Percentiles rank a stretch among this genome's conserved stretches.
Conservation (phyloP, 2,329 filamentous ascomycete genomes). For the Xylariaceae sp. region DNA sequence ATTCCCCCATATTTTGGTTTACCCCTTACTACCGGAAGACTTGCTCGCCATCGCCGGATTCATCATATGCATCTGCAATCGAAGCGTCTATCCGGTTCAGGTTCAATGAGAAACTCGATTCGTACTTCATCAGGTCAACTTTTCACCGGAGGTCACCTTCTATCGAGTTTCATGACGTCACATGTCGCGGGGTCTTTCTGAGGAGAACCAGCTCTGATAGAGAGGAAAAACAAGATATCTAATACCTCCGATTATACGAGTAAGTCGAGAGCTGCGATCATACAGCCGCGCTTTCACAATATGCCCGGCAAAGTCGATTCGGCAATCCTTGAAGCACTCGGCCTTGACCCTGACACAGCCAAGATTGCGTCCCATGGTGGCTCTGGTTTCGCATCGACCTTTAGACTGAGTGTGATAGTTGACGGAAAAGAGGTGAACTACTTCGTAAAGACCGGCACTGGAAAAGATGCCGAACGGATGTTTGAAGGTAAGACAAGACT, state of each 20-base stretch:
- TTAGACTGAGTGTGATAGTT: slow-evolving; percentile 46
- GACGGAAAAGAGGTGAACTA: slow-evolving; percentile 52
- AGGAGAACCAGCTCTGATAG: too few species aligned
- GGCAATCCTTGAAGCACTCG: slow-evolving; percentile 58
- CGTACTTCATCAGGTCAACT: neutral
- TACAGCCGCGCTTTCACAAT: slow-evolving; percentile 1
- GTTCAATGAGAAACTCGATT: too few species aligned
- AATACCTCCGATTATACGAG: too few species aligned
- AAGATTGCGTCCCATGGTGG: slow-evolving; percentile 59
- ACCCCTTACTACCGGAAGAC: too few species aligned
- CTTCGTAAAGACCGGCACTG: slow-evolving; percentile 69
- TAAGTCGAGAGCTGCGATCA: too few species aligned
- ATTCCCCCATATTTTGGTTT: too few species aligned
- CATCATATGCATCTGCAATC: too few species aligned
- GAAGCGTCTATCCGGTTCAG: too few species aligned
- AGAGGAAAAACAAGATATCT: neutral
- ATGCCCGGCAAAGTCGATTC: slow-evolving; percentile 54
- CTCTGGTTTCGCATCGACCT: slow-evolving; percentile 66
- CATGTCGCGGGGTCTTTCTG: too few species aligned
- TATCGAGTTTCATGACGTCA: neutral
- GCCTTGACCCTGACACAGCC: slow-evolving; percentile 51
- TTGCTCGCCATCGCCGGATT: too few species aligned
- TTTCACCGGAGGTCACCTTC: neutral
- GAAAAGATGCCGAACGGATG: slow-evolving; percentile 60
- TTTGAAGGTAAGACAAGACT: slow-evolving; percentile 59